A percentile compares a stretch with the other conserved stretches of the same genome.
Evolutionary conservation across 2,329 filamentous ascomycete genomes (phyloP).

Genomic region (Scedosporium apiospermum): DNA sequence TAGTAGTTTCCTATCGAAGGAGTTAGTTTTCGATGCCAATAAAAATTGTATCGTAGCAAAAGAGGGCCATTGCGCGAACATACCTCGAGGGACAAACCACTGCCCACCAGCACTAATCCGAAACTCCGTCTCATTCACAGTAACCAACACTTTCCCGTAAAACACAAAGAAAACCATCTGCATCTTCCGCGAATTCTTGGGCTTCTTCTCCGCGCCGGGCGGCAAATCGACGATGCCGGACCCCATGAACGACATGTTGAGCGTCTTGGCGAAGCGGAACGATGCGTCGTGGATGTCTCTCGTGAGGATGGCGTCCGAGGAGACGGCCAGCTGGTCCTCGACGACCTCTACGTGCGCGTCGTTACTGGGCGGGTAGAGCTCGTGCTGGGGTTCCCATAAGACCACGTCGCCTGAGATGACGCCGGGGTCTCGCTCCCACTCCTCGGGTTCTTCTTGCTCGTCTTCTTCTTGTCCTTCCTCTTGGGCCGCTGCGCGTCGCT

Average conservation of each 20-base stretch:
- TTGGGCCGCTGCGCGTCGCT: constrained; percentile 19
- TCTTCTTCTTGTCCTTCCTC: constrained; percentile 28
- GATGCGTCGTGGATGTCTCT: constrained; percentile 53
- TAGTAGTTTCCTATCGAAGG: constrained; percentile 74
- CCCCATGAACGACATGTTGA: constrained; percentile 77
- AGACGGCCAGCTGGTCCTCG: constrained; percentile 48
- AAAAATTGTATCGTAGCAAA: too few species aligned
- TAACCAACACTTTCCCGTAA: constrained; percentile 71
- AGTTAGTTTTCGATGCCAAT: not conserved
- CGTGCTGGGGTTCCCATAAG: constrained; percentile 51
- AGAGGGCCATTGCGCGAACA: constrained; percentile 28
- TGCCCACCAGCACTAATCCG: constrained; percentile 79
- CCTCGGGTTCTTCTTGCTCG: constrained; percentile 48
- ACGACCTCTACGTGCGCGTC: constrained; percentile 45
- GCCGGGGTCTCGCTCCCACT: constrained; percentile 63
- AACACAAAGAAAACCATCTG: constrained; percentile 95
- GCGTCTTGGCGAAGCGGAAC: constrained; percentile 84
- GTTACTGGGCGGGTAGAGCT: constrained; percentile 40
- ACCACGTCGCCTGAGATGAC: constrained; percentile 54
- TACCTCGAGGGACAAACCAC: constrained; percentile 93
- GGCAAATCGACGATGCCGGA: constrained; percentile 85
- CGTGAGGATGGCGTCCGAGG: constrained; percentile 45
- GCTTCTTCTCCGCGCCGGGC: constrained; percentile 70
- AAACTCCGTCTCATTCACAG: constrained; percentile 66
- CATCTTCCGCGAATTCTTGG: constrained; percentile 92